phyloP scores from a whole-genome alignment of 305 asterid species.

The Andrographis paniculata region DNA sequence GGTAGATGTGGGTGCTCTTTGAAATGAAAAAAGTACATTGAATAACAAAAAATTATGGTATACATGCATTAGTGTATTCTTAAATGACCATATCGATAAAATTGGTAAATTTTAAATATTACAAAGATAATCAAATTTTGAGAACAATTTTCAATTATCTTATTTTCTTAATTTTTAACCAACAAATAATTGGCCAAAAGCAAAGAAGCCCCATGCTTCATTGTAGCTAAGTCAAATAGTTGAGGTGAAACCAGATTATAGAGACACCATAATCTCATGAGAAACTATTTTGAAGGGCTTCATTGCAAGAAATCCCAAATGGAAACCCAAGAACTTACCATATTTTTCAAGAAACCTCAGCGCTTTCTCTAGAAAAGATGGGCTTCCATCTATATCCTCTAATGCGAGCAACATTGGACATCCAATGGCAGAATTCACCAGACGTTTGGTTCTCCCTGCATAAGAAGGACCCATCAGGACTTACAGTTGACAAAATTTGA shows the following conservation, averaged over 20 bases:
- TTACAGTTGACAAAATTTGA: constrained; percentile 10
- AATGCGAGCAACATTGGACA: constrained; percentile 96
- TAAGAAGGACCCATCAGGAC: constrained; percentile 22
- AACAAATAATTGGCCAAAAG: no score
- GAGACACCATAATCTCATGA: neutral
- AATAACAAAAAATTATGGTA: no score
- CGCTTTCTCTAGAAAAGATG: constrained; percentile 98
- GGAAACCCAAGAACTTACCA: constrained; percentile 42
- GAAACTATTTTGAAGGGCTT: constrained; percentile 8
- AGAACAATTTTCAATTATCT: no score
- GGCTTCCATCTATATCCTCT: constrained; percentile 98
- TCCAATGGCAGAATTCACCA: constrained; percentile 92
- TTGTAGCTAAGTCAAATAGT: constrained; percentile 5
- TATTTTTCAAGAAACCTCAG: constrained; percentile 88
- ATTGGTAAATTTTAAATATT: neutral
- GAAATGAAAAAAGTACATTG: no score
- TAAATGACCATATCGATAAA: neutral
- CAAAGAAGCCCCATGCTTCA: neutral
- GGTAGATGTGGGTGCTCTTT: no score
- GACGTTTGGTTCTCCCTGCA: constrained; percentile 91
- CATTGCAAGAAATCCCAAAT: neutral
- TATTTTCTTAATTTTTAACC: no score
- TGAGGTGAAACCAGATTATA: neutral
- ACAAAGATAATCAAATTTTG: no score
- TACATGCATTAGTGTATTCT: neutral